Evolutionary conservation across 164 flowering plant genomes (phyloP).

Genomic region (Litsea cubeba): DNA sequence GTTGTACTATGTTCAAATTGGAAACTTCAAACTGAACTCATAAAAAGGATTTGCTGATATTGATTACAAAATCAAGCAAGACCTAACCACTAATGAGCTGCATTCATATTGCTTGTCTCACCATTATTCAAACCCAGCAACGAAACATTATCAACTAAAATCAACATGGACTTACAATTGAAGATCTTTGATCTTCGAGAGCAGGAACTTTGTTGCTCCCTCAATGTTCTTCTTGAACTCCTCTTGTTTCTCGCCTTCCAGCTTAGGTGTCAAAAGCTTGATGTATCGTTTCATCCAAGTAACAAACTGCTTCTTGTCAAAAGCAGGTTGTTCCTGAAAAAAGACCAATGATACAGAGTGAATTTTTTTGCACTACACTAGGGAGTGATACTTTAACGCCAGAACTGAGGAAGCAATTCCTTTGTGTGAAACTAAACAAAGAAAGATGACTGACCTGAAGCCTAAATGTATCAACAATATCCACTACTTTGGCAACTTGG

Average conservation of each 20-base stretch:
- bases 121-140: neutral
- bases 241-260: constrained; percentile 63
- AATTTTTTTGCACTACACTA: neutral
- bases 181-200: constrained; percentile 66
- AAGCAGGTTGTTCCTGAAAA: constrained; percentile 85
- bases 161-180: constrained; percentile 48
- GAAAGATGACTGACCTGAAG: constrained; percentile 53
- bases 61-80: too few relatives aligned
- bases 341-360: neutral
- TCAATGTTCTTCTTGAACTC: constrained; percentile 67
- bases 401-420: too few relatives aligned
- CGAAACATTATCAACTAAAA: neutral
- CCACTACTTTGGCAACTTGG: constrained; percentile 75
- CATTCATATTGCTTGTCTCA: too few relatives aligned
- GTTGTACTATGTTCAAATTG: too few relatives aligned
- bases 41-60: too few relatives aligned
- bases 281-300: constrained; percentile 65
- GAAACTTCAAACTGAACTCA: too few relatives aligned
- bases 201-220: constrained; percentile 70
- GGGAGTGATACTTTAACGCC: too few relatives aligned
- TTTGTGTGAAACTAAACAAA: neutral
- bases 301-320: constrained; percentile 77
- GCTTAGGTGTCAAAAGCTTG: constrained; percentile 59
- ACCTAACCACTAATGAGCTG: too few relatives aligned
- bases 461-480: constrained; percentile 85